These are phyloP conservation scores for Mycena rosella DNA, from an alignment of 768 basidiomycete genomes.

Conservation along the genomic window DNA sequence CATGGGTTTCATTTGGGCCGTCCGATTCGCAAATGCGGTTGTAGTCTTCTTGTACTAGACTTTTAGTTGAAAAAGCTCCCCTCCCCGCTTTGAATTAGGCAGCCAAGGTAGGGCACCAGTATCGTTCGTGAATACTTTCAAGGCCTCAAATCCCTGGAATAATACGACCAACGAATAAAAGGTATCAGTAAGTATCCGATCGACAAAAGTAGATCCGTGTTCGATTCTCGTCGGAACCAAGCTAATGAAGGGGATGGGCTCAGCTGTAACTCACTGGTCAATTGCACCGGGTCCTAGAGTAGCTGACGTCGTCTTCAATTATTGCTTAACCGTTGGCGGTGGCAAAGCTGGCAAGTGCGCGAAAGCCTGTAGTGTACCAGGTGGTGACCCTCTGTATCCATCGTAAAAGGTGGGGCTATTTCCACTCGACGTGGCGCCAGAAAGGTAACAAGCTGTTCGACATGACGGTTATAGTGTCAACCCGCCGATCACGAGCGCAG, in stretches of 20 bases:
- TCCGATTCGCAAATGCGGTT: slow-evolving; percentile 11
- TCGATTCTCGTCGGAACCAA: slow-evolving; percentile 8
- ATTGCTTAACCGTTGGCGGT: slow-evolving; percentile 4
- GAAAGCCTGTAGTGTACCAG: not conserved
- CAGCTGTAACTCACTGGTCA: slow-evolving; percentile 13
- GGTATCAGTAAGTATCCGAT: no score
- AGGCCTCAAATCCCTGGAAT: not conserved
- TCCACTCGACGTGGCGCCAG: not conserved
- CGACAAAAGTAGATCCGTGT: slow-evolving; percentile 3
- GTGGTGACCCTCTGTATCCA: no score
- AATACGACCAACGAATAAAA: not conserved
- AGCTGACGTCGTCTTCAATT: slow-evolving; percentile 2
- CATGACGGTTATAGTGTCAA: not conserved
- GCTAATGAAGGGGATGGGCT: not conserved
- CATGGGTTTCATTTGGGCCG: slow-evolving; percentile 1
- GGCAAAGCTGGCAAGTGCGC: not conserved
- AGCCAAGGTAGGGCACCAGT: no score
- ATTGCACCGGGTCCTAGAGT: not conserved
- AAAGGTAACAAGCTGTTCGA: not conserved
- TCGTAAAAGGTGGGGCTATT: not conserved
- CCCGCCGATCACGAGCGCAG: no score
- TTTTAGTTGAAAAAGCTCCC: no score
- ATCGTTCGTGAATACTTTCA: slow-evolving; percentile 12
- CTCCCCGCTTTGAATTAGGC: no score
- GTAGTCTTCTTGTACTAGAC: not conserved